A percentile compares a stretch with the other conserved stretches of the same genome.
These are phyloP conservation scores for Sechiopsis laciniata DNA, from an alignment of 306 rosid genomes.

Conservation along the genomic window DNA sequence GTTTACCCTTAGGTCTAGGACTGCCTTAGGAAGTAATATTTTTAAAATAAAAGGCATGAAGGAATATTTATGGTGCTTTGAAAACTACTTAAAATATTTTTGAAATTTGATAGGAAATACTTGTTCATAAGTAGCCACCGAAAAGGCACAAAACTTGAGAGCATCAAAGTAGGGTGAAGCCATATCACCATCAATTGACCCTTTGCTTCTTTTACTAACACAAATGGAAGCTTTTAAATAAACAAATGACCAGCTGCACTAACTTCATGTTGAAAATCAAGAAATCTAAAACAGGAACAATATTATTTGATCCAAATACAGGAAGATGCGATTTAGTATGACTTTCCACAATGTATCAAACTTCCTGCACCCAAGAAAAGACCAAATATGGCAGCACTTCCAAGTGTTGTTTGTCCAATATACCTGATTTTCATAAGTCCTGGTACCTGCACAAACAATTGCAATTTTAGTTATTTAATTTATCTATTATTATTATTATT, in stretches of 20 bases:
- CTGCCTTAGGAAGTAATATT: not conserved
- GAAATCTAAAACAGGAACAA: not conserved
- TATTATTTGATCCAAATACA: not conserved
- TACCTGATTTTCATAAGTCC: conserved; percentile 77
- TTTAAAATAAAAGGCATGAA: not conserved
- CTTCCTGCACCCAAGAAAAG: conserved; percentile 89
- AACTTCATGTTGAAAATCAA: conserved; percentile 16
- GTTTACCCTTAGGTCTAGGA: no score
- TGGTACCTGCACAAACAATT: conserved; percentile 52
- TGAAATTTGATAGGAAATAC: not conserved
- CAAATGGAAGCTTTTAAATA: conserved; percentile 3
- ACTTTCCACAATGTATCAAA: conserved; percentile 88
- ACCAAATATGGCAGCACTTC: conserved; percentile 79
- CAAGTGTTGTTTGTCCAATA: conserved; percentile 70
- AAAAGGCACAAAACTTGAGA: not conserved
- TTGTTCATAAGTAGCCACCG: not conserved
- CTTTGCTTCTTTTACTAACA: not conserved
- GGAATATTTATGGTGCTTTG: not conserved
- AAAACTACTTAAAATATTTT: no score
- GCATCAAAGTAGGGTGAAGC: not conserved
- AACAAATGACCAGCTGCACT: conserved; percentile 3
- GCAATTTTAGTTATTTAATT: not conserved
- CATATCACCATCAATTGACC: not conserved
- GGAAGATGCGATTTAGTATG: conserved; percentile 33
- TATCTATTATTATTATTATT: no score